Percentiles rank a stretch among this genome's conserved stretches.
phyloP scores from a whole-genome alignment of 1,284 basidiomycete species.

The Moesziomyces sp. region DNA sequence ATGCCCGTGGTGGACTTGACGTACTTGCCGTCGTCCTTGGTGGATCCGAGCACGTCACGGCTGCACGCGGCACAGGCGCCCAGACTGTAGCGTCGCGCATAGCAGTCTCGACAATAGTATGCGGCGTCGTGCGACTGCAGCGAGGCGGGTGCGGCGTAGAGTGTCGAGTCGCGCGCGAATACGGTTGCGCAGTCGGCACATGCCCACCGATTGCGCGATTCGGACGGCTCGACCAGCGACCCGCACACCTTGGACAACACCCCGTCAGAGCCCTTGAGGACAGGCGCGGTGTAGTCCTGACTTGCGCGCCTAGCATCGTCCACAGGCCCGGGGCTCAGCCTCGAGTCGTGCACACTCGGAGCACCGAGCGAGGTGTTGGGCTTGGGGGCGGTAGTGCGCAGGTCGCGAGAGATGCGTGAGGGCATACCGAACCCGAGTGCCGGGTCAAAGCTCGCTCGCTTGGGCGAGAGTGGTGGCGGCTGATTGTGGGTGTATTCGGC shows the following conservation, averaged over 20 bases:
- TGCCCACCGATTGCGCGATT: constrained; percentile 46
- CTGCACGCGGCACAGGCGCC: constrained; percentile 42
- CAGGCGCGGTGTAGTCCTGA: constrained; percentile 48
- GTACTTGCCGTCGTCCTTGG: constrained; percentile 58
- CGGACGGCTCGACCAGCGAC: constrained; percentile 51
- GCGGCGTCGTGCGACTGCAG: constrained; percentile 3
- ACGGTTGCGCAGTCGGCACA: constrained; percentile 44
- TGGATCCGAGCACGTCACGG: constrained; percentile 48
- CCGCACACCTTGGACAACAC: constrained; percentile 57
- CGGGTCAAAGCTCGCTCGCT: constrained; percentile 22
- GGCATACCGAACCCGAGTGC: constrained; percentile 46
- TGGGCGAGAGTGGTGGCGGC: constrained; percentile 27
- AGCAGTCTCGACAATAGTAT: constrained; percentile 55
- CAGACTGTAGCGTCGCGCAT: constrained; percentile 42
- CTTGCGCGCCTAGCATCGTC: constrained; percentile 3
- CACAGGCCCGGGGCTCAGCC: neutral
- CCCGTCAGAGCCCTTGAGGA: constrained; percentile 47
- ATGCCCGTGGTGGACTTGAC: constrained; percentile 45
- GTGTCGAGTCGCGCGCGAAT: constrained; percentile 58
- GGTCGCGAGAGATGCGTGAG: constrained; percentile 48
- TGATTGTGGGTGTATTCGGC: constrained; percentile 20
- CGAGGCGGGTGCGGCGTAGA: constrained; percentile 50
- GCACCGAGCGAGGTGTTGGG: neutral
- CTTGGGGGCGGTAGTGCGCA: constrained; percentile 12
- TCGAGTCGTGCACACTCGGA: neutral